Conservation (phyloP, 495 filamentous ascomycete genomes). For the Aspergillus panamensis region DNA sequence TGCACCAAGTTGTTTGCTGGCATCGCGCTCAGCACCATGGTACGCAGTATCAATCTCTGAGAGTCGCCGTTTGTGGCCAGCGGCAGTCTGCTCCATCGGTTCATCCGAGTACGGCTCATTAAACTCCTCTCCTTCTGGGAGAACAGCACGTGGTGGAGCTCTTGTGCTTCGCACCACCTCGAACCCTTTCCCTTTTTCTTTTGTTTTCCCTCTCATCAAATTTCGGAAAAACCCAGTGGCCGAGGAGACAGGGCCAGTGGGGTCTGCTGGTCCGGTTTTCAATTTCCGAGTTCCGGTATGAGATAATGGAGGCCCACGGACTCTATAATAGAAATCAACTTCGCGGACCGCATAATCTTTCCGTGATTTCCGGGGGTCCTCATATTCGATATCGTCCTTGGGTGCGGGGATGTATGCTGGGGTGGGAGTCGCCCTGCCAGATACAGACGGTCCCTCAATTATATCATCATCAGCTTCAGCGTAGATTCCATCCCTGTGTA, state of each 20-base stretch:
- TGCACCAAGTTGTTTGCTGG: constrained; percentile 14
- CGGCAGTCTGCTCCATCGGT: constrained; percentile 39
- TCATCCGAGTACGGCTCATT: constrained; percentile 58
- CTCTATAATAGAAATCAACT: constrained; percentile 91
- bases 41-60: constrained; percentile 41
- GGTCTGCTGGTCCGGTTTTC: constrained; percentile 92
- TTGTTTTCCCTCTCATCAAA: constrained; percentile 75
- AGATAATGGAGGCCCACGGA: constrained; percentile 83
- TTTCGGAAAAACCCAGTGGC: constrained; percentile 85
- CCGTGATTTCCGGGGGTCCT: constrained; percentile 49
- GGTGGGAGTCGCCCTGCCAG: constrained; percentile 50
- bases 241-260: constrained; percentile 81
- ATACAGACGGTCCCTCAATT: constrained; percentile 47
- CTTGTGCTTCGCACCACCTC: constrained; percentile 89
- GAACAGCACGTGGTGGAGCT: constrained; percentile 48
- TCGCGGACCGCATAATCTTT: constrained; percentile 90
- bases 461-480: constrained; percentile 38
- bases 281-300: constrained; percentile 75
- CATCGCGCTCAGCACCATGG: constrained; percentile 46
- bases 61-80: constrained; percentile 28
- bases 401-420: constrained; percentile 49
- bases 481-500: constrained; percentile 38
- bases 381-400: constrained; percentile 54
- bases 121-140: constrained; percentile 41
- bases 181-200: constrained; percentile 89